phyloP scores from a whole-genome alignment of 495 filamentous ascomycete genomes.

The Trypethelium eluteriae region DNA sequence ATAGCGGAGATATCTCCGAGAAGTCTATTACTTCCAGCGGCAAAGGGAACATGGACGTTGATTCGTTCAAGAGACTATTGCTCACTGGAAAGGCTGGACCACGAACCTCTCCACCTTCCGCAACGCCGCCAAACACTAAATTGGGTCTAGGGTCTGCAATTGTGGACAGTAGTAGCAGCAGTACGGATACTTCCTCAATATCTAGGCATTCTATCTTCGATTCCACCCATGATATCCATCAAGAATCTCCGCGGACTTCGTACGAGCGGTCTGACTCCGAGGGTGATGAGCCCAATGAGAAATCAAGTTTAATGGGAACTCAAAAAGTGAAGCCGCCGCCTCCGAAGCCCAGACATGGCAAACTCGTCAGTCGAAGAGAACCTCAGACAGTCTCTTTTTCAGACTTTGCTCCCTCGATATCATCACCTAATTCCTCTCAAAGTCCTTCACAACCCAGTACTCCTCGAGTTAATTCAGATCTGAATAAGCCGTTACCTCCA shows the following conservation, averaged over 20 bases:
- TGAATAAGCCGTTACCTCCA: constrained; percentile 37
- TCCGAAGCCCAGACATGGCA: constrained; percentile 31
- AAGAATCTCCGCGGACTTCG: constrained; percentile 32
- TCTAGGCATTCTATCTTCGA: constrained; percentile 36
- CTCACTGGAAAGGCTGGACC: constrained; percentile 32
- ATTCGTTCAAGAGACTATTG: constrained; percentile 35
- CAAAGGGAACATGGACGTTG: constrained; percentile 29
- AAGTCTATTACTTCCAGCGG: not conserved
- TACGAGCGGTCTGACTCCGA: constrained; percentile 29
- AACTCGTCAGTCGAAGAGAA: constrained; percentile 21
- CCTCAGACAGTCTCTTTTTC: constrained; percentile 36
- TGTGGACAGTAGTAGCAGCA: constrained; percentile 32
- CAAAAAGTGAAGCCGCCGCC: constrained; percentile 21
- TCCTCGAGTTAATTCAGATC: constrained; percentile 21
- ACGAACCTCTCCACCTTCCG: constrained; percentile 14
- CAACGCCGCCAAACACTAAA: constrained; percentile 1
- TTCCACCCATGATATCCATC: constrained; percentile 26
- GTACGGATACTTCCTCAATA: constrained; percentile 35
- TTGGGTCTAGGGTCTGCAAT: not conserved
- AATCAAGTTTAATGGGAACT: constrained; percentile 24
- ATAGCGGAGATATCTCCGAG: not conserved
- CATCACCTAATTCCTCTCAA: constrained; percentile 11
- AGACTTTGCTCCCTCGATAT: constrained; percentile 29
- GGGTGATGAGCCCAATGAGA: constrained; percentile 32
- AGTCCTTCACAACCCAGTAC: constrained; percentile 4